A percentile compares a stretch with the other conserved stretches of the same genome.
Conservation (phyloP, 805 yeast species). For the Wickerhamomyces rabaulensis region DNA sequence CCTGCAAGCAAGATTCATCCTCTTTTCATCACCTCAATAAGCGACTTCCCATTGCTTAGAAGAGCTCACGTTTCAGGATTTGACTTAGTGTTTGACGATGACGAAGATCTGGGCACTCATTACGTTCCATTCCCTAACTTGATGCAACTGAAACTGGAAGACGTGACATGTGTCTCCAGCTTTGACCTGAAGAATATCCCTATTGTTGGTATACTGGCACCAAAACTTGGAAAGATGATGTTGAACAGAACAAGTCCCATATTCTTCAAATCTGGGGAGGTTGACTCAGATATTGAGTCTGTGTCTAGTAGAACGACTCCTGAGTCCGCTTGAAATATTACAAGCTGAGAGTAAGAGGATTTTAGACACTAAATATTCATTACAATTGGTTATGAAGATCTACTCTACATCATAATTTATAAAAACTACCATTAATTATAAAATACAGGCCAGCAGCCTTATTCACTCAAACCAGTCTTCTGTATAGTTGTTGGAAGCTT, state of each 20-base stretch:
- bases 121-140: not conserved
- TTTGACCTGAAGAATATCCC: not conserved
- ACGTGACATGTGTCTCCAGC: not conserved
- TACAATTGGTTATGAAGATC: too few species aligned
- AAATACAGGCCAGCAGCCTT: too few species aligned
- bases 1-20: not conserved
- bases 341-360: too few species aligned
- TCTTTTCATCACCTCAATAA: not conserved
- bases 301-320: not conserved
- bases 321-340: too few species aligned
- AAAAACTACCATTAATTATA: too few species aligned
- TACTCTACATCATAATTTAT: too few species aligned
- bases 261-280: not conserved
- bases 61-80: not conserved
- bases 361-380: too few species aligned
- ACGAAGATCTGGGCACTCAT: not conserved
- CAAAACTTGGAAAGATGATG: not conserved
- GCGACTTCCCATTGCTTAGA: not conserved
- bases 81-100: not conserved
- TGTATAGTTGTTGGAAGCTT: too few species aligned
- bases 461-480: too few species aligned
- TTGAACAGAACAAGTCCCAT: not conserved
- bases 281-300: not conserved
- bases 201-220: not conserved
- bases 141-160: not conserved